Conservation (phyloP, 306 rosid genomes). For the Ormosia semicastrata region DNA sequence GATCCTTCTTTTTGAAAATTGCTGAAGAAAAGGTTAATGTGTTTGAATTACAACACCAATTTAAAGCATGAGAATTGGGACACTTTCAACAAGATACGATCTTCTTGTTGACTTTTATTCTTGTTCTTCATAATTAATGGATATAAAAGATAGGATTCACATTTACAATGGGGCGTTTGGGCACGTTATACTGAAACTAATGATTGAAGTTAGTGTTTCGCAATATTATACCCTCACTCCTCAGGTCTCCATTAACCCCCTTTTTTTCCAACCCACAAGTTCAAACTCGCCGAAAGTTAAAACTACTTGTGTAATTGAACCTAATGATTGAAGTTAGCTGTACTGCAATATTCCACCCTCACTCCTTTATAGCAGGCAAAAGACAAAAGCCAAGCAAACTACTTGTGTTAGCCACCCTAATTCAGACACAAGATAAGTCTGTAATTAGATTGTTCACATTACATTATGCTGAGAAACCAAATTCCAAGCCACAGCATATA, state of each 20-base stretch:
- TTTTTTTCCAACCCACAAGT: background rate
- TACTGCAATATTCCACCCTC: no score
- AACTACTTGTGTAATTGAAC: no score
- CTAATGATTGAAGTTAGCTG: no score
- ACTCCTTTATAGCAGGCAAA: background rate
- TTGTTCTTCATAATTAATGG: background rate
- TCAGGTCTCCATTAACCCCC: background rate
- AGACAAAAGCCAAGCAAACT: background rate
- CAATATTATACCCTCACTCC: background rate
- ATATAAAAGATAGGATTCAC: background rate
- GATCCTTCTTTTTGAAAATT: conserved; percentile 17
- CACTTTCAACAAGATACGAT: background rate
- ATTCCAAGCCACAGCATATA: background rate
- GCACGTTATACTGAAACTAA: background rate
- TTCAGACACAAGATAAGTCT: background rate
- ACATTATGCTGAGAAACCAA: background rate
- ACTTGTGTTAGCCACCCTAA: conserved; percentile 17
- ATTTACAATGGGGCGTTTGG: background rate
- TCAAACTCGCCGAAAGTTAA: background rate
- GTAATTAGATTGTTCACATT: background rate
- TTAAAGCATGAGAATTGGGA: background rate
- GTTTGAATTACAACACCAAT: background rate
- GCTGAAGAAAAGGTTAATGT: background rate
- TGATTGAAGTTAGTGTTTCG: background rate
- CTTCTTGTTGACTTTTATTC: background rate